Percentiles rank a stretch among this genome's conserved stretches.
These are phyloP conservation scores for Arachnomyces sp. DNA, from an alignment of 2,329 filamentous ascomycete species.

Conservation along the genomic window DNA sequence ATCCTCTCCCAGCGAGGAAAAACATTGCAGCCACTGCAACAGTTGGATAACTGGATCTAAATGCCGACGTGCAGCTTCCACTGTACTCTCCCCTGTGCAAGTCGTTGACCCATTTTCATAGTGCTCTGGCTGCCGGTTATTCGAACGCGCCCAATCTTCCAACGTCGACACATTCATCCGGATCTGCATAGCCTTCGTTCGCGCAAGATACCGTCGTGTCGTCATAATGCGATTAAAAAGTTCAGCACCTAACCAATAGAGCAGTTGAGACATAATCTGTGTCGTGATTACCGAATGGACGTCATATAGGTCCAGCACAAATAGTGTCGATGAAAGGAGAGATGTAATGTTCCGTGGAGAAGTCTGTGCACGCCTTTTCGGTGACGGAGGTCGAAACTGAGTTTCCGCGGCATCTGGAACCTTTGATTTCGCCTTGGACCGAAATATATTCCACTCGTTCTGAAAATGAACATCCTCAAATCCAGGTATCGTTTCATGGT, in stretches of 20 bases:
- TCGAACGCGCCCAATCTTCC: slow-evolving; percentile 90
- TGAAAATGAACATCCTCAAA: slow-evolving; percentile 96
- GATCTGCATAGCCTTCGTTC: slow-evolving; percentile 99
- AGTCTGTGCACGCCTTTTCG: slow-evolving; percentile 83
- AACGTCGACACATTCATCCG: slow-evolving; percentile 95
- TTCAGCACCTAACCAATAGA: slow-evolving; percentile 95
- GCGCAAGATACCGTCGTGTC: slow-evolving; percentile 84
- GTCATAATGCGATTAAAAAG: slow-evolving; percentile 98
- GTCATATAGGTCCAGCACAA: slow-evolving; percentile 97
- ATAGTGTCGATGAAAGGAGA: slow-evolving; percentile 86
- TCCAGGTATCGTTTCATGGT: slow-evolving; percentile 95
- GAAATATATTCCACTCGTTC: slow-evolving; percentile 97
- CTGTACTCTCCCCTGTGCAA: slow-evolving; percentile 75
- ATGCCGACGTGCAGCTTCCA: slow-evolving; percentile 76
- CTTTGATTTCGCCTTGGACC: slow-evolving; percentile 81
- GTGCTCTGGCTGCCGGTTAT: slow-evolving; percentile 91
- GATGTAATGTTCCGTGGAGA: slow-evolving; percentile 94
- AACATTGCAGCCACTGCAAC: slow-evolving; percentile 95
- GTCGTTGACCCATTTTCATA: slow-evolving; percentile 87
- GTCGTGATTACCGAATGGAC: slow-evolving; percentile 93
- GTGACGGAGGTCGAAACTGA: slow-evolving; percentile 83
- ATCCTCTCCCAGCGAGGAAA: slow-evolving; percentile 88
- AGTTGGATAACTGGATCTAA: slow-evolving; percentile 87
- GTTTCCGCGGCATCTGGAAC: slow-evolving; percentile 79
- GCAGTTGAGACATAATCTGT: slow-evolving; percentile 82